Percentiles rank a stretch among this genome's conserved stretches.
phyloP scores from a whole-genome alignment of 768 basidiomycete genomes.

The Hygrophoropsis aurantiaca region DNA sequence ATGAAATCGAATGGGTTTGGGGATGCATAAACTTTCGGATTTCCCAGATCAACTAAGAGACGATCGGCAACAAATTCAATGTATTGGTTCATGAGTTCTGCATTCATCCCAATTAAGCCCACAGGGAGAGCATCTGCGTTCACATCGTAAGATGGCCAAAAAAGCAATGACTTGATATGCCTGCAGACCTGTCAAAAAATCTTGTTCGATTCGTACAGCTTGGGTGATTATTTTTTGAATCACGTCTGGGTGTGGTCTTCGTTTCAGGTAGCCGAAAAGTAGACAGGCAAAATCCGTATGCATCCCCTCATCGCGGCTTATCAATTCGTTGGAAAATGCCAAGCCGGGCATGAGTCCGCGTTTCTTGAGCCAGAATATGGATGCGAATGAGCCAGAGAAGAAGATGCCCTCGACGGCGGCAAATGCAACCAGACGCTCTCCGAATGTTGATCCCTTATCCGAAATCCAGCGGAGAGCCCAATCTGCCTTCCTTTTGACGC shows the following conservation, averaged over 20 bases:
- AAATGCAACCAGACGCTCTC: slow-evolving; percentile 87
- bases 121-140: slow-evolving; percentile 78
- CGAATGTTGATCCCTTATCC: slow-evolving; percentile 78
- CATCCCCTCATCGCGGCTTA: slow-evolving; percentile 93
- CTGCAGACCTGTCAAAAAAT: slow-evolving; percentile 71
- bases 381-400: slow-evolving; percentile 91
- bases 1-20: slow-evolving; percentile 91
- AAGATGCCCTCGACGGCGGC: slow-evolving; percentile 97
- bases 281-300: slow-evolving; percentile 96
- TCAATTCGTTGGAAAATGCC: slow-evolving; percentile 95
- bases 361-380: slow-evolving; percentile 98
- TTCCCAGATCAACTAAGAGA: slow-evolving; percentile 80
- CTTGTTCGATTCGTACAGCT: slow-evolving; percentile 85
- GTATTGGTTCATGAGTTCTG: slow-evolving; percentile 82
- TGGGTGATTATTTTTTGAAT: slow-evolving; percentile 72
- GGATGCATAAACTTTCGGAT: slow-evolving; percentile 71
- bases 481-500: slow-evolving; percentile 88
- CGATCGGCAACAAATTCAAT: slow-evolving; percentile 93
- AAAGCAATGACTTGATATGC: not conserved
- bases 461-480: slow-evolving; percentile 95
- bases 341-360: slow-evolving; percentile 96
- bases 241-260: slow-evolving; percentile 78
- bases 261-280: slow-evolving; percentile 78
- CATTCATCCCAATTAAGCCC: slow-evolving; percentile 89
- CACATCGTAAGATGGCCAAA: not conserved